These are phyloP conservation scores for Annulohypoxylon nitens DNA, from an alignment of 495 filamentous ascomycete genomes.

Conservation along the genomic window DNA sequence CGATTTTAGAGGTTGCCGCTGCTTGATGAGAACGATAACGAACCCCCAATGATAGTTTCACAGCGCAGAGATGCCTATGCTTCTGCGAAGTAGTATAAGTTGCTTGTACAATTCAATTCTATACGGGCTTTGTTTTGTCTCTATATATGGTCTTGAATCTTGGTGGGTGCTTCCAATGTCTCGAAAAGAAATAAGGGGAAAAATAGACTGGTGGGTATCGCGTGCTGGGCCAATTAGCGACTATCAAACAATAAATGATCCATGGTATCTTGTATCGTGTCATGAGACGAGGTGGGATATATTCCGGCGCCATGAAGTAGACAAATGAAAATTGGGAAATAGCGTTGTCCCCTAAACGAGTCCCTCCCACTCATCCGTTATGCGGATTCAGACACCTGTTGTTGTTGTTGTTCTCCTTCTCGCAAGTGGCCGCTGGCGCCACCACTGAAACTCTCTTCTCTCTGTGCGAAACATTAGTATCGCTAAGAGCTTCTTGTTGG, in stretches of 20 bases:
- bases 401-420: neutral
- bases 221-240: neutral
- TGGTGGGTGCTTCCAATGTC: neutral
- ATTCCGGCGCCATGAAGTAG: constrained; percentile 36
- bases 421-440: neutral
- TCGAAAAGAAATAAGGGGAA: neutral
- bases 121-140: constrained; percentile 14
- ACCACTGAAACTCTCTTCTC: neutral
- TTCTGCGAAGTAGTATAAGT: constrained; percentile 2
- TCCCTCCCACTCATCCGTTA: neutral
- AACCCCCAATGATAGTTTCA: neutral
- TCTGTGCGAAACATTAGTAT: neutral
- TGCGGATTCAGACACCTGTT: neutral
- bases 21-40: constrained; percentile 26
- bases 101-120: constrained; percentile 22
- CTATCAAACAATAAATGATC: constrained; percentile 38
- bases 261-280: constrained; percentile 22
- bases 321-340: constrained; percentile 32
- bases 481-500: neutral
- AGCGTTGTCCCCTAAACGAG: constrained; percentile 21
- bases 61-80: neutral
- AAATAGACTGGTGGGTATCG: constrained; percentile 16
- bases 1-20: constrained; percentile 74
- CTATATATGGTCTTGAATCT: constrained; percentile 21
- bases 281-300: constrained; percentile 34